Evolutionary conservation across 345 rosid genomes (phyloP).

Genomic region (Moringa oleifera): DNA sequence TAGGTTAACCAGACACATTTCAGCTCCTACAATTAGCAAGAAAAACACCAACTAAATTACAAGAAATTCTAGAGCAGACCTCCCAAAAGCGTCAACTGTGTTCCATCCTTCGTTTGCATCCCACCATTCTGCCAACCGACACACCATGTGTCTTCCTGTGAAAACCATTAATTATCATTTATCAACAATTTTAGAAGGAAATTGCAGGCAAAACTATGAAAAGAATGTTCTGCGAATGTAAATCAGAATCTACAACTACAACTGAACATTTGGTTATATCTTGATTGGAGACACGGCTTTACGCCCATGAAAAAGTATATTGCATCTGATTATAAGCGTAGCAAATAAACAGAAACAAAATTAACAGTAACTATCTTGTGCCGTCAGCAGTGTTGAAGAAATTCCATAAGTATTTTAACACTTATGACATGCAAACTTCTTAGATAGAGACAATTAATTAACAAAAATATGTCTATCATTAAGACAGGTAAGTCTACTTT

Average conservation of each 20-base stretch:
- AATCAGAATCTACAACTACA: neutral
- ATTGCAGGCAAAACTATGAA: slow-evolving; percentile 1
- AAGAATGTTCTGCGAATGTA: neutral
- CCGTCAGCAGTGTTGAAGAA: no score
- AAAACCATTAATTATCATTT: slow-evolving; percentile 4
- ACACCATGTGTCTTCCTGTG: slow-evolving; percentile 61
- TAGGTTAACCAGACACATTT: neutral
- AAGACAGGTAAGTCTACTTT: no score
- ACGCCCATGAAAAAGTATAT: neutral
- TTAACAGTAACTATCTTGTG: no score
- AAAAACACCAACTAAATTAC: no score
- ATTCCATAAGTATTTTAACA: no score
- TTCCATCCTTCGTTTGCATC: slow-evolving; percentile 49
- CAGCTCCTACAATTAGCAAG: neutral
- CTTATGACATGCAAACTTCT: neutral
- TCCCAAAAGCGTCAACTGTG: slow-evolving; percentile 69
- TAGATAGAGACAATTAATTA: neutral
- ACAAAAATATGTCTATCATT: no score
- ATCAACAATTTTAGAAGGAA: neutral
- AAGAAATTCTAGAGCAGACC: slow-evolving; percentile 36
- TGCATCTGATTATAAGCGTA: neutral
- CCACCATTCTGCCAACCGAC: slow-evolving; percentile 76
- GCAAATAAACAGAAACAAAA: neutral
- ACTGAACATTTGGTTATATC: no score
- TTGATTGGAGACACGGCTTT: neutral